These are phyloP conservation scores for Orbilia javanica DNA, from an alignment of 2,329 filamentous ascomycete species.

Conservation along the genomic window DNA sequence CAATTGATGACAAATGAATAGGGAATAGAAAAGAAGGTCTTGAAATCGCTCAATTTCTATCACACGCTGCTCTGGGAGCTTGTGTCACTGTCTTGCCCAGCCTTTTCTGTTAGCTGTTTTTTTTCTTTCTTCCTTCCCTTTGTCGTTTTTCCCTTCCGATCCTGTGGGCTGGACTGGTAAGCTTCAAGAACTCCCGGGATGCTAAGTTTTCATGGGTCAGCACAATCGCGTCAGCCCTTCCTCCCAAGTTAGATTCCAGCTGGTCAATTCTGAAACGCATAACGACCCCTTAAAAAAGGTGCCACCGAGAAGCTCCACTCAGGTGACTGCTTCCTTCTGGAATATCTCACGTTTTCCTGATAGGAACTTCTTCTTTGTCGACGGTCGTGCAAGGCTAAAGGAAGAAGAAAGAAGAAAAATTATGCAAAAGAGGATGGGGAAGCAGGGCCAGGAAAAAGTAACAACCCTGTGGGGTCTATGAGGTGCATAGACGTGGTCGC, in stretches of 20 bases:
- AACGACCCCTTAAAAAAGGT: conserved; percentile 54
- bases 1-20: conserved; percentile 52
- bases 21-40: not conserved
- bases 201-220: conserved; percentile 45
- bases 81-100: conserved; percentile 55
- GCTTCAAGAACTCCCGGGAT: conserved; percentile 41
- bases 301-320: conserved; percentile 55
- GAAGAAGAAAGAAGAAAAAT: conserved; percentile 29
- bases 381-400: conserved; percentile 39
- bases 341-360: conserved; percentile 31
- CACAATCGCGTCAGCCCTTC: conserved; percentile 58
- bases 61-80: conserved; percentile 38
- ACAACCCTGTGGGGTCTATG: conserved; percentile 51
- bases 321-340: conserved; percentile 53
- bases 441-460: conserved; percentile 49
- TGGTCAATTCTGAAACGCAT: conserved; percentile 58
- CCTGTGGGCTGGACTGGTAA: conserved; percentile 34
- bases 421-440: conserved; percentile 49
- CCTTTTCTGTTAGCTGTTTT: conserved; percentile 10
- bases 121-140: conserved; percentile 39
- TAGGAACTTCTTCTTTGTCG: conserved; percentile 38
- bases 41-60: conserved; percentile 54
- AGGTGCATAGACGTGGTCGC: conserved; percentile 58
- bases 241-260: conserved; percentile 45
- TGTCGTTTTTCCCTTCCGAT: conserved; percentile 45